Conservation (phyloP, 345 rosid genomes). For the Eucalyptus regnans region DNA sequence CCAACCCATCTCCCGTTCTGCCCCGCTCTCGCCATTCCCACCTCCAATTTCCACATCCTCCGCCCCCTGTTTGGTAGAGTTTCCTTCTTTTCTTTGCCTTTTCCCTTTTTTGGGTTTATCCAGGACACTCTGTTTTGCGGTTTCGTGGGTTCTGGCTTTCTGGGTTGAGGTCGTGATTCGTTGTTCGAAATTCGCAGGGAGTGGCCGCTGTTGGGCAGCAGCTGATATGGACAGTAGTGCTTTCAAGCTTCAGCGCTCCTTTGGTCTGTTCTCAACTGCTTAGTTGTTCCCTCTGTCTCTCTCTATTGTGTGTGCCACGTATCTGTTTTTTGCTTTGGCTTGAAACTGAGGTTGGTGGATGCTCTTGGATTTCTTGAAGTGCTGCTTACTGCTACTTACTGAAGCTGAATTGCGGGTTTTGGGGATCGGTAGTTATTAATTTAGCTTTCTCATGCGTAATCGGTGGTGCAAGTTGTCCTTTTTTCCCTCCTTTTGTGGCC, state of each 20-base stretch:
- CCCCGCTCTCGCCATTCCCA: neutral
- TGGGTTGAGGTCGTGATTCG: slow-evolving; percentile 6
- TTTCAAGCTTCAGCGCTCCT: slow-evolving; percentile 45
- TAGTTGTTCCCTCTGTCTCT: neutral
- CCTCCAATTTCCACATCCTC: neutral
- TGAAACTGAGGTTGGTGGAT: neutral
- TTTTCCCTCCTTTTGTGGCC: neutral
- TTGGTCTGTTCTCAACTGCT: slow-evolving; percentile 21
- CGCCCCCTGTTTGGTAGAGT: neutral
- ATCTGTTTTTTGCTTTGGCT: neutral
- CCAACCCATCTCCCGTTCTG: neutral
- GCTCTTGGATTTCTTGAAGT: neutral
- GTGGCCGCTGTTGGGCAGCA: neutral
- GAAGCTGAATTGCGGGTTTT: neutral
- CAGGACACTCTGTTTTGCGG: neutral
- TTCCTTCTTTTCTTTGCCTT: neutral
- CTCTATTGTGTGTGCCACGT: neutral
- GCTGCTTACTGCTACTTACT: neutral
- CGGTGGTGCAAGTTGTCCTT: neutral
- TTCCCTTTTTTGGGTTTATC: neutral
- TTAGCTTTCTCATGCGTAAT: neutral
- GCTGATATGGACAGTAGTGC: slow-evolving; percentile 37
- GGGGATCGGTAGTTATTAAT: neutral
- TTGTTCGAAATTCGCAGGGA: slow-evolving; percentile 28
- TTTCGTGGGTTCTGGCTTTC: neutral